phyloP scores from a whole-genome alignment of 352 stramenopile species.

The Phytophthora tentaculata region DNA sequence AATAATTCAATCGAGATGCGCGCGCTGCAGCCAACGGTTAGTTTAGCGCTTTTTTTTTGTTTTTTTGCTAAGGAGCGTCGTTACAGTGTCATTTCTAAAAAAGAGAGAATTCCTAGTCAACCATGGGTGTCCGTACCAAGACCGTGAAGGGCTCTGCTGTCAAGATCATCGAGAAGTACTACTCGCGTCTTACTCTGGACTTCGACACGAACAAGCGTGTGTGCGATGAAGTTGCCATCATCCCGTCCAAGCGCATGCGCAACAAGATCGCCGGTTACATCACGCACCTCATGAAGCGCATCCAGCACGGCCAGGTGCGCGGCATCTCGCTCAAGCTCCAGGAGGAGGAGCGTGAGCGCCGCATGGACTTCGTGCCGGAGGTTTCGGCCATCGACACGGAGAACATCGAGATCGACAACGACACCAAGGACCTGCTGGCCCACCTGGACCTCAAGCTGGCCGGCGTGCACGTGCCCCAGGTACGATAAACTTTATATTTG shows the following conservation, averaged over 20 bases:
- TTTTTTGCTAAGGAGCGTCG: too few species aligned
- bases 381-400: slow-evolving; percentile 95
- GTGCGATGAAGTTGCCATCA: slow-evolving; percentile 97
- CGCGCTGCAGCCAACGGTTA: too few species aligned
- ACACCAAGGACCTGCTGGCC: slow-evolving; percentile 98
- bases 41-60: too few species aligned
- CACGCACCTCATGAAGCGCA: slow-evolving; percentile 99
- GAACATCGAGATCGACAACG: slow-evolving; percentile 97
- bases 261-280: slow-evolving; percentile 99
- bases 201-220: slow-evolving; percentile 99
- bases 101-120: slow-evolving; percentile 51
- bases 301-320: slow-evolving; percentile 98
- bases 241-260: slow-evolving; percentile 99
- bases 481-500: slow-evolving; percentile 46
- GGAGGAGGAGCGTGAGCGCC: slow-evolving; percentile 99
- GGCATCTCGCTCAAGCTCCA: slow-evolving; percentile 99
- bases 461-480: slow-evolving; percentile 89
- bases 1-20: too few species aligned
- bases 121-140: slow-evolving; percentile 99
- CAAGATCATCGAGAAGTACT: slow-evolving; percentile 99
- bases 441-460: slow-evolving; percentile 94
- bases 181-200: slow-evolving; percentile 98
- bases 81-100: slow-evolving; percentile 42
- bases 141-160: slow-evolving; percentile 99
- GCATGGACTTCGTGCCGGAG: slow-evolving; percentile 99